phyloP scores from a whole-genome alignment of 352 stramenopile species.

The Globisporangium spiculum region DNA sequence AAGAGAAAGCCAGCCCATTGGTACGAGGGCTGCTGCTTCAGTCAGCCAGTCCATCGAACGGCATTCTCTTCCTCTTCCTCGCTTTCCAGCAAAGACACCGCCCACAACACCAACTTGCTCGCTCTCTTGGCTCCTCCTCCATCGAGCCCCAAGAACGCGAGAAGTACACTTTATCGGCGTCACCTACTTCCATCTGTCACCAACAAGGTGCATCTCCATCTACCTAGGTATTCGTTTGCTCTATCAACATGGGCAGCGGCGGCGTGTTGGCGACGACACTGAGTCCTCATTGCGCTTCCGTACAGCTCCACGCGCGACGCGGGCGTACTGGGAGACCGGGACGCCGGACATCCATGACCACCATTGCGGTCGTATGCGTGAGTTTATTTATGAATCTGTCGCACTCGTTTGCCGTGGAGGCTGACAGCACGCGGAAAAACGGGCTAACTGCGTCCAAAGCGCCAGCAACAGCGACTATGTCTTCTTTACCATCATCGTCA shows the following conservation, averaged over 20 bases:
- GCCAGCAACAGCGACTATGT: neutral
- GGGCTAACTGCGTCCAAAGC: neutral
- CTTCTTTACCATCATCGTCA: neutral
- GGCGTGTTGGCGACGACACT: neutral
- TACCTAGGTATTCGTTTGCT: neutral
- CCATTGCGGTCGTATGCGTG: neutral
- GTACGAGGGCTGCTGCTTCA: neutral
- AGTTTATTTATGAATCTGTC: neutral
- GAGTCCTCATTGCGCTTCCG: neutral
- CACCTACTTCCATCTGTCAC: no score
- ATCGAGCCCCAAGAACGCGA: neutral
- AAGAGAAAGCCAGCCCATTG: neutral
- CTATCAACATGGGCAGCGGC: neutral
- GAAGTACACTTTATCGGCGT: neutral
- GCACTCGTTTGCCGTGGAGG: neutral
- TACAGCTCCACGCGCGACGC: neutral
- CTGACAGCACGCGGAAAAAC: neutral
- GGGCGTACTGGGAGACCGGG: no score
- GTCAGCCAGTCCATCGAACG: neutral
- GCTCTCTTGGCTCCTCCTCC: neutral
- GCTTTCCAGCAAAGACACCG: neutral
- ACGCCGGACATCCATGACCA: neutral
- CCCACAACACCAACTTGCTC: neutral
- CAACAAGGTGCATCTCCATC: neutral
- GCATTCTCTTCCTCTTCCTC: neutral